Evolutionary conservation across 352 stramenopile genomes (phyloP), one percentile per base, ranked within the genome.

Genomic region (Globisporangium lucens): DNA sequence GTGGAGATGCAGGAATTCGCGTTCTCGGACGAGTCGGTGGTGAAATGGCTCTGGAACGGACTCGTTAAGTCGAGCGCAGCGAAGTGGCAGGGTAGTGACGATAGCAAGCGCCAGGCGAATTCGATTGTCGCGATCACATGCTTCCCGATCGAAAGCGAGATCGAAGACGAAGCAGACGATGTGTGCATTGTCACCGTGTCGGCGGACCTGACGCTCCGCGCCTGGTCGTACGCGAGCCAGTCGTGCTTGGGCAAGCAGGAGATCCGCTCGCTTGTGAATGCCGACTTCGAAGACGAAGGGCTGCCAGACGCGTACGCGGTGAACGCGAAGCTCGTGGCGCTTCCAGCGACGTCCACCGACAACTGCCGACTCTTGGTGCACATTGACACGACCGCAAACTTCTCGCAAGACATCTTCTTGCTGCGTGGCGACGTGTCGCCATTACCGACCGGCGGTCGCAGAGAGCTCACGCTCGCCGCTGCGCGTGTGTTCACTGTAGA

Each of bases 141-240:
- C 58, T 91, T 93, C 62, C 73, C 80, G 30, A 72, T 89, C 29
- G 79, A 87, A 7, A 75, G 68, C 61, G 73, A 78, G 12, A 30
- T 58, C 2, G 80, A 86, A 1, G 73, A 80, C 22, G 71, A 87
- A 27, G 67, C 74, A 3, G 75, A 78, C n/a, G 84, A 93, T 59
- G 77, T 93, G 49, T 93, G 80, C 51, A 71, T 93, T 10, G 70
- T 93, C 7, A 89, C 85, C 8, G 67, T 93, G 8, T 89, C 83
- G 6, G 83, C 82, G 1, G 83, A 93, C 64, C 82, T 89, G 38
- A 85, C 84, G 9, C 56, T 93, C 35, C 70, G 77, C 33, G 85
- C 75, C 33, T 93, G 85, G 85, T 91, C 83, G 56, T 91, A 89
- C 51, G 61, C 78, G 20, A 80, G 69, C 24, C 85, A 90, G 66